These are phyloP conservation scores for Coemansia sp. DNA, from an alignment of 192 early-diverging fungal genomes.

Conservation along the genomic window DNA sequence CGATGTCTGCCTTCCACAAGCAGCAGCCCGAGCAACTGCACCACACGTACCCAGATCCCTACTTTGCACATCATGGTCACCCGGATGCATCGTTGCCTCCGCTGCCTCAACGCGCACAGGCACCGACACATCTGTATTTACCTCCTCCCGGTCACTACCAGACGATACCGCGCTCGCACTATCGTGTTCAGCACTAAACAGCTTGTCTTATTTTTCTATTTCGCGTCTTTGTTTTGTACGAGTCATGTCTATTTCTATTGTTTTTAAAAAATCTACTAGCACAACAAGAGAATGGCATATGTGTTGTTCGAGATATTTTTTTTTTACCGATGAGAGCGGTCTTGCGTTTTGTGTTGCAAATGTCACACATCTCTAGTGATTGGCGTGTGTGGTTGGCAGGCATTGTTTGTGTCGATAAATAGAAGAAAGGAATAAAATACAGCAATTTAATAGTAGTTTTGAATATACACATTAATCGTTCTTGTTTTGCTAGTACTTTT, in stretches of 20 bases:
- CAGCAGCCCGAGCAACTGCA: constrained; percentile 21
- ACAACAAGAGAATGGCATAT: no score
- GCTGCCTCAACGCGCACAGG: constrained; percentile 7
- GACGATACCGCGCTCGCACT: constrained; percentile 10
- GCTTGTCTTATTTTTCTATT: neutral
- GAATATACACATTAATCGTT: no score
- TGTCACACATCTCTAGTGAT: neutral
- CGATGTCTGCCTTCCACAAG: neutral
- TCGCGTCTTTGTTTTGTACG: constrained; percentile 16
- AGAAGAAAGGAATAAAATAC: no score
- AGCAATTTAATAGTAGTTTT: no score
- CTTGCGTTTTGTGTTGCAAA: neutral
- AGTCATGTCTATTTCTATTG: neutral
- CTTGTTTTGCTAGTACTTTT: no score
- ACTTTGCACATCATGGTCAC: constrained; percentile 13
- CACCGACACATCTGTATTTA: constrained; percentile 4
- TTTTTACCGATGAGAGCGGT: neutral
- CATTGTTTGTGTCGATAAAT: no score
- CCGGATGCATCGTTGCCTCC: constrained; percentile 6
- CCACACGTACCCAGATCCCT: constrained; percentile 11
- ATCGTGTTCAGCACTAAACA: neutral
- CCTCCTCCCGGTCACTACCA: constrained; percentile 7
- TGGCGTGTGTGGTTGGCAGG: no score
- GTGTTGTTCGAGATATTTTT: constrained; percentile 10
- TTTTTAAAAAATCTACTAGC: no score